A percentile compares a stretch with the other conserved stretches of the same genome.
Conservation (phyloP, 225 moss, liverwort and hornwort genomes). For the Lunularia cruciata region DNA sequence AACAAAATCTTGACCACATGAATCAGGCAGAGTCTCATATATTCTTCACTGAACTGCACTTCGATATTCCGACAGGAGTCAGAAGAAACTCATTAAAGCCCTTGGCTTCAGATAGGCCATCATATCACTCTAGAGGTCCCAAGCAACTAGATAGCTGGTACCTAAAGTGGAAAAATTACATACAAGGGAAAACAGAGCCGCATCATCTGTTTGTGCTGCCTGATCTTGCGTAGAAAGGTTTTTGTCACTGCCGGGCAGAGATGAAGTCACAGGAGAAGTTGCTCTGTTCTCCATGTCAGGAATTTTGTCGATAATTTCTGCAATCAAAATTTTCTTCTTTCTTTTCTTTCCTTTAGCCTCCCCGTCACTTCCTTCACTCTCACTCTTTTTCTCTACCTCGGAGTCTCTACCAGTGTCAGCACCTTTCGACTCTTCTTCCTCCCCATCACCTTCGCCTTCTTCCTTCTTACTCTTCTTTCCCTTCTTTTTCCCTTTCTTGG, state of each 20-base stretch:
- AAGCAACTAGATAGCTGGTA: too few relatives aligned
- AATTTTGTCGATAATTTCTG: background rate
- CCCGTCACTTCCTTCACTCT: constrained; percentile 24
- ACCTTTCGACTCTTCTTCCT: constrained; percentile 19
- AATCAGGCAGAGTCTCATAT: too few relatives aligned
- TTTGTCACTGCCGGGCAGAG: background rate
- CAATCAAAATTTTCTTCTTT: constrained; percentile 5
- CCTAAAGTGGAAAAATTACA: background rate
- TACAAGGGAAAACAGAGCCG: constrained; percentile 42
- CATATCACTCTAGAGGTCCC: too few relatives aligned
- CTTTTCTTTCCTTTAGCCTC: constrained; percentile 25
- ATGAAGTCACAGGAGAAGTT: constrained; percentile 10
- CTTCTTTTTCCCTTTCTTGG: background rate
- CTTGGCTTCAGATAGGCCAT: too few relatives aligned
- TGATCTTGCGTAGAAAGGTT: constrained; percentile 19
- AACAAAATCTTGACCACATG: too few relatives aligned
- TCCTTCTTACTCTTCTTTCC: background rate
- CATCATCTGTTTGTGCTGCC: constrained; percentile 47
- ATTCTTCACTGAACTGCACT: too few relatives aligned
- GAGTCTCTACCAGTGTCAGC: background rate
- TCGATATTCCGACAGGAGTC: too few relatives aligned
- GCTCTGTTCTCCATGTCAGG: background rate
- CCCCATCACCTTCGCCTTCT: background rate
- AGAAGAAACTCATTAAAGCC: too few relatives aligned
- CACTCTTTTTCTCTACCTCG: constrained; percentile 10